Evolutionary conservation across 352 stramenopile genomes (phyloP).

Genomic region (Pythium grandisporangium): DNA sequence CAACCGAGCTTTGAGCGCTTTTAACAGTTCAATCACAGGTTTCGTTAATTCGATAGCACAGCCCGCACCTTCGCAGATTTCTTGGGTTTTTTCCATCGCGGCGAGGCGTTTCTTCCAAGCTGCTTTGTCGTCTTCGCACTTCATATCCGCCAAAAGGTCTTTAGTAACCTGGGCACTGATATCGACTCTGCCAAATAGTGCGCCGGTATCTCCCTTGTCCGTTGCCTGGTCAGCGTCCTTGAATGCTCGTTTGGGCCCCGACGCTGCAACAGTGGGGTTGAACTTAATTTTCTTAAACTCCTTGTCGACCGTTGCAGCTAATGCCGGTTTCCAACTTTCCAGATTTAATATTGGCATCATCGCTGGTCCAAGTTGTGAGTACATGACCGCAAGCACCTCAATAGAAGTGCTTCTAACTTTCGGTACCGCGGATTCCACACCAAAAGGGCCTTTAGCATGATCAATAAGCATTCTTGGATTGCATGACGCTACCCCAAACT

Average conservation of each 20-base stretch:
- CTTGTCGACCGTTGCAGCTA: constrained; percentile 60
- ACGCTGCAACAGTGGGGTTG: constrained; percentile 43
- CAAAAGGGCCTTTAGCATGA: constrained; percentile 59
- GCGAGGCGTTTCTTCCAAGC: constrained; percentile 80
- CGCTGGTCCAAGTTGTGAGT: constrained; percentile 72
- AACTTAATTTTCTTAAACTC: constrained; percentile 82
- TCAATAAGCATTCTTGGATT: constrained; percentile 67
- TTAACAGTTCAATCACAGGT: constrained; percentile 65
- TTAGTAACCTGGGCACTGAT: constrained; percentile 79
- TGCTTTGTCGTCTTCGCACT: constrained; percentile 76
- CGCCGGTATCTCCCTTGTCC: constrained; percentile 28
- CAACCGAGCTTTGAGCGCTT: constrained; percentile 63
- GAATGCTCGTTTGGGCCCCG: constrained; percentile 53
- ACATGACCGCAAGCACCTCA: constrained; percentile 65
- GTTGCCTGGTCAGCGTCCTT: constrained; percentile 50
- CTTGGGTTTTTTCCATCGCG: constrained; percentile 72
- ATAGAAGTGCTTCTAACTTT: constrained; percentile 69
- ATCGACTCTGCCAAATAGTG: constrained; percentile 68
- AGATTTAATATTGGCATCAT: constrained; percentile 73
- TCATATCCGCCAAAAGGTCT: constrained; percentile 79
- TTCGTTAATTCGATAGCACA: constrained; percentile 82
- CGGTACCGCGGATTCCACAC: constrained; percentile 70
- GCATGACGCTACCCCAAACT: constrained; percentile 69
- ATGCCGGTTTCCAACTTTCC: constrained; percentile 77
- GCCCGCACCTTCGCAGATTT: constrained; percentile 65